Base-by-base conservation (phyloP, 768 basidiomycete species). In the Russula sp. region DNA sequence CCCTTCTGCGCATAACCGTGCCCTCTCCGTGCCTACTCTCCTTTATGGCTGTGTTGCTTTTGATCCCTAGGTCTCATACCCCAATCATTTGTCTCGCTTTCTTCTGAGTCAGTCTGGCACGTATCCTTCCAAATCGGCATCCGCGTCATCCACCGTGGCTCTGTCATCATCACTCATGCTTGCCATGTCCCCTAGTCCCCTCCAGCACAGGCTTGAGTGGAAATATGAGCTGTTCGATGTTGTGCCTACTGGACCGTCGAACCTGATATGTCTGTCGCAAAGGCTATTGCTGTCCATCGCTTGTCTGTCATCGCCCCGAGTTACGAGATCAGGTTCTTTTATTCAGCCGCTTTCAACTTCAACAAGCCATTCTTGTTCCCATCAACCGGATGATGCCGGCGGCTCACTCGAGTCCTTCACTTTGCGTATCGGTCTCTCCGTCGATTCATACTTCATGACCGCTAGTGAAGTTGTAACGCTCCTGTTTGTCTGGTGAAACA, bases 381-480 rank as follows among this genome's bases (percentile, higher is more conserved):
- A 41, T 13, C 25, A 38, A 9, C 39, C 32, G 9, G 52, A 8
- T 18, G 16, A 34, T 14, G 32, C 32, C 52, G 38, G 29, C 7
- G 25, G 5, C 38, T 2, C 38, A 10, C 22, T 25, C 55, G 55
- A 45, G 14, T 45, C 42, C 10, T 56, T 46, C 29, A 56, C 36
- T n/a, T 35, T 56, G 55, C 55, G 43, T 46, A 9, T 56, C 43
- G 22, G 32, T 25, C 55, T 56, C n/a, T 43, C 55, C 29, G 55
- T 56, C 32, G 55, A 56, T 4, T 43, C 55, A 5, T 56, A 45
- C 34, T 66, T 72, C 43, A 73, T 72, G 61, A 72, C 71, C 13
- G 69, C 69, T 36, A 73, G 69, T 22, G 72, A 73, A 61, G 72
- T 73, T 20, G 71, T 72, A 8, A 71, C 72, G 8, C 69, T 73